Base-by-base conservation (phyloP, 192 early-diverging fungal species). In the Oehlia diaphana region DNA sequence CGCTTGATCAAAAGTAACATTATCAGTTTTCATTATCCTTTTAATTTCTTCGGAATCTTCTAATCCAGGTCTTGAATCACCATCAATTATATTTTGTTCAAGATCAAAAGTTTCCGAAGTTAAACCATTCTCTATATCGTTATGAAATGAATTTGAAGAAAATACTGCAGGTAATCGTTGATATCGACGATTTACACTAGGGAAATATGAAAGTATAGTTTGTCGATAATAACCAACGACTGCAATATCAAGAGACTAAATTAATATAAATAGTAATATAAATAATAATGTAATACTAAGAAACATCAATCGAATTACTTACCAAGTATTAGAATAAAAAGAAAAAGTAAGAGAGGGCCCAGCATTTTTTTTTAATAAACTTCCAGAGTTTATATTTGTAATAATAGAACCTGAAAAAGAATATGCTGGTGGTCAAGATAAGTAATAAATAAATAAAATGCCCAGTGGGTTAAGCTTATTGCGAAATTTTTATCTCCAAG, bases 1-100 rank as follows among this genome's bases (percentile, higher is more conserved):
- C 23, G 89, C 89, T 79, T 90, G 86, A 79, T 90, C 89, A 88
- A 90, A 90, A 63, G 81, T 82, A 35, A 84, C 79, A 0, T 84
- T 83, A 61, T 88, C 83, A 72, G 81, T 82, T 72, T 87, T 84
- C 88, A 90, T 90, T 26, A 90, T 89, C 50, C 78, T 83, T 66
- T 83, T 80, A 49, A 90, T 87, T 65, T 90, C 89, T 12, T 86
- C 83, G 21, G 86, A 81, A 74, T 90, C 84, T 50, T 88, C 86
- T 9, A 90, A 69, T n/a, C 89, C 89, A 0, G 86, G 81, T 58
- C 89, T 79, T 14, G 76, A 76, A 74, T 86, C 85, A 69, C 88
- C 84, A 35, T 84, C 86, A 21, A 80, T 74, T 13, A 90, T 28
- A 75, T 90, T 90, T 69, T 88, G 85, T 16, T 79, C 74, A 12